Percentiles rank a stretch among this genome's conserved stretches.
Evolutionary conservation across 306 rosid genomes (phyloP).

Genomic region (Hylodesmum podocarpum): DNA sequence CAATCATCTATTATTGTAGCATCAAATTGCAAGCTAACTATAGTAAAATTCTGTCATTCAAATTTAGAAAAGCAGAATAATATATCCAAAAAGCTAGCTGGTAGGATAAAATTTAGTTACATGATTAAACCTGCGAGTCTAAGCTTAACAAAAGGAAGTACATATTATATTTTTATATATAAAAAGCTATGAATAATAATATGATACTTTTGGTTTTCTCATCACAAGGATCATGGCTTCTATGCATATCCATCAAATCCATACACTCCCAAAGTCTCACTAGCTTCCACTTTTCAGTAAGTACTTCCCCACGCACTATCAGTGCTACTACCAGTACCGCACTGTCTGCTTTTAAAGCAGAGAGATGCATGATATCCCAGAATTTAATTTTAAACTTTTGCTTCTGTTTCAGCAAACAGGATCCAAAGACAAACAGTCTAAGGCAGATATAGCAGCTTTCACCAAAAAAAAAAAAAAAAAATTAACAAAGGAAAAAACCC

Average conservation of each 20-base stretch:
- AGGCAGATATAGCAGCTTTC: slow-evolving; percentile 30
- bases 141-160: slow-evolving; percentile 22
- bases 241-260: neutral
- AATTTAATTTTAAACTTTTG: slow-evolving; percentile 40
- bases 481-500: slow-evolving; percentile 24
- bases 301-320: slow-evolving; percentile 35
- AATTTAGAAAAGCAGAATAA: slow-evolving; percentile 6
- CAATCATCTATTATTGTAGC: neutral
- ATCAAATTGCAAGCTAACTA: neutral
- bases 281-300: slow-evolving; percentile 46
- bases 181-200: slow-evolving; percentile 2
- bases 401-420: slow-evolving; percentile 45
- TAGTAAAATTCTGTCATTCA: slow-evolving; percentile 28
- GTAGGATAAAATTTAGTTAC: neutral
- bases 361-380: slow-evolving; percentile 43
- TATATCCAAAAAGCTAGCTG: neutral
- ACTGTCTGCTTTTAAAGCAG: slow-evolving; percentile 51
- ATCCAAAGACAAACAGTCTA: slow-evolving; percentile 48
- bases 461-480: slow-evolving; percentile 25
- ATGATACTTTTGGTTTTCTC: slow-evolving; percentile 4
- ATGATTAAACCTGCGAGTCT: slow-evolving; percentile 21
- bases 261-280: slow-evolving; percentile 9
- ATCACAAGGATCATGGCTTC: neutral
- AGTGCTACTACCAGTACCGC: slow-evolving; percentile 46
- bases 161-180: neutral